Evolutionary conservation across 179 eudicot species (phyloP), one percentile per base, ranked within the genome.

Genomic region (Camellia oleifera): DNA sequence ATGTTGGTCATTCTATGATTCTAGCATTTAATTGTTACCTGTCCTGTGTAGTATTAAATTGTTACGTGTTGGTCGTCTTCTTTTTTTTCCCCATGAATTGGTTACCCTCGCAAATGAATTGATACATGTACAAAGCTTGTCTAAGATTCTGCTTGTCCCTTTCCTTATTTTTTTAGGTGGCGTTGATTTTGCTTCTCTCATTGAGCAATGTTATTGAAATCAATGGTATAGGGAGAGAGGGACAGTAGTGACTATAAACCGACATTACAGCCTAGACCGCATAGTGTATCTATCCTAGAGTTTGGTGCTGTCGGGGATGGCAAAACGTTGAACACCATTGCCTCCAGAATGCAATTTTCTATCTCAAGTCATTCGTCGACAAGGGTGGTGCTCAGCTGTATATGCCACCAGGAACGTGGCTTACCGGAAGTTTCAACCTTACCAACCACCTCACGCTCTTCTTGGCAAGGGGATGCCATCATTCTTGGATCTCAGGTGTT

Each of bases 231-330:
- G 86, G 77, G 48, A 77, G 57, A 7, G 83, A 83, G 75, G 79
- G 81, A 26, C 89, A 80, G 82, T 90, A n/a, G 93, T 64, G 85
- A 84, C 9, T 68, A 79, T 76, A 86, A 84, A 83, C 90, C 88
- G 11, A 48, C 57, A 60, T 79, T 90, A 80, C 82, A 86, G 57
- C 87, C 85, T 0, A 79, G 92, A 74, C 98, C 97, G 17, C 98
- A 94, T 74, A 92, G 95, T 79, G 97, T 92, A 5, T 94, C 98
- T 3, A 91, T 94, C 63, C 61, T 87, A 15, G 98, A 94, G 79
- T 94, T 94, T 83, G 98, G 98, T 53, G 98, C 98, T 12, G 89
- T 91, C 23, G 98, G 97, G 17, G 97, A 92, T 81, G 98, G 98
- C 23, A 91, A 91, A 83, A 84, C 95, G 20, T 71, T 86, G 81